Evolutionary conservation across 345 rosid genomes (phyloP), one percentile per base, ranked within the genome.

Genomic region (Salix udensis): DNA sequence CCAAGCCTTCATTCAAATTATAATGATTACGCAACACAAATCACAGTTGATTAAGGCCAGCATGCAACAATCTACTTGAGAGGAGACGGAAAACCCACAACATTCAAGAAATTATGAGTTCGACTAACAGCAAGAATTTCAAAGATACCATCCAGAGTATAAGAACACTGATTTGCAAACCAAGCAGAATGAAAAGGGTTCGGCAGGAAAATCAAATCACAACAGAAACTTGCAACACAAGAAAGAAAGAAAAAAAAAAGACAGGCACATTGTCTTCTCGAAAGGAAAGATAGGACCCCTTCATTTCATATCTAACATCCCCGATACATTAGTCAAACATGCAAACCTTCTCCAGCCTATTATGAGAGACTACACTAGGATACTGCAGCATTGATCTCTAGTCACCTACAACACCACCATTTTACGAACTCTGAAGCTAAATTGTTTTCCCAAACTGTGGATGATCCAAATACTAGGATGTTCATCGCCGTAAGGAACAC

Each of bases 291-390:
- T 55, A 36, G 13, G 37, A 55, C 23, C 31, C 67, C 61, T 76
- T 76, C 75, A 77, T 79, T 75, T 53, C 71, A 75, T 36, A 68
- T 65, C 78, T 77, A 76, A 28, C 62, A 9, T 42, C 81, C 80
- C 78, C 81, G 75, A 75, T 79, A 83, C 88, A 83, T 75, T 79
- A 74, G 34, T 23, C 34, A 65, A 65, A 48, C 12, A 28, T 74
- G 70, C 78, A 73, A 72, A 60, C 69, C 70, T 28, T 61, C 50
- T 62, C 39, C 61, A 24, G 64, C 74, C 66, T 70, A 46, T 12
- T 23, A 55, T 15, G 30, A 19, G 30, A 18, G 26, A 64, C 72
- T 69, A 44, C 26, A 23, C 46, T 12, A 30, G 14, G 28, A 58
- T 34, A 60, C 77, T 78, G 73, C 40, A 19, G 2, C 74, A 23